phyloP scores from a whole-genome alignment of 805 yeast species.

The Wickerhamiella azyma region DNA sequence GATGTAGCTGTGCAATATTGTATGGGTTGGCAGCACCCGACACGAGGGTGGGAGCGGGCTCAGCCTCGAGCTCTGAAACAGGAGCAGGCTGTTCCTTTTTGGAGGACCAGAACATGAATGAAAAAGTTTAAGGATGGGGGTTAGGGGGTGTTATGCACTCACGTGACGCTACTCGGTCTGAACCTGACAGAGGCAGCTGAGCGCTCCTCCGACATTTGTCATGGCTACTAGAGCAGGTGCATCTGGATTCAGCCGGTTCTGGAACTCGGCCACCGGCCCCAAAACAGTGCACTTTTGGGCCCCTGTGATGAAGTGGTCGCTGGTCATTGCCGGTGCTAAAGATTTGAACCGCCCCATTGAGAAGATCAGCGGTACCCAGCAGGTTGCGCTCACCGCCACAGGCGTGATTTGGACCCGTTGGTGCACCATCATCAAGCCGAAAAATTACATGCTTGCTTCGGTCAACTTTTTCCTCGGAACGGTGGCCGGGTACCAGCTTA shows the following conservation, averaged over 20 bases:
- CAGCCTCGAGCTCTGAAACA: not conserved
- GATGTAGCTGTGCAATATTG: slow-evolving; percentile 44
- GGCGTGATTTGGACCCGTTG: slow-evolving; percentile 97
- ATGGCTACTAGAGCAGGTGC: slow-evolving; percentile 14
- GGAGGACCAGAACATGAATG: not conserved
- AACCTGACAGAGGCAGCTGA: too few species aligned
- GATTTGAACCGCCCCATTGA: slow-evolving; percentile 88
- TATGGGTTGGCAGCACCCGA: not conserved
- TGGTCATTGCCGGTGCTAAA: slow-evolving; percentile 81
- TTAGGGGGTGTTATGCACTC: too few species aligned
- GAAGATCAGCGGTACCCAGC: slow-evolving; percentile 78
- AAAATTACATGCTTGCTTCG: slow-evolving; percentile 73
- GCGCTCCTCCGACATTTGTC: too few species aligned
- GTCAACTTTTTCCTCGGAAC: slow-evolving; percentile 87
- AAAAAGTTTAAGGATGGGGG: not conserved
- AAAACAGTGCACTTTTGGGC: slow-evolving; percentile 97
- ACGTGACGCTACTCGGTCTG: too few species aligned
- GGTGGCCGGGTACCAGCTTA: slow-evolving; percentile 76
- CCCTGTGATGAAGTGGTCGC: slow-evolving; percentile 49
- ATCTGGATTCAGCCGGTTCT: slow-evolving; percentile 43
- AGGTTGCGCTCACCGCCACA: slow-evolving; percentile 72
- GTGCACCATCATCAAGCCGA: slow-evolving; percentile 87
- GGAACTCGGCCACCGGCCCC: slow-evolving; percentile 88
- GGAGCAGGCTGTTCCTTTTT: not conserved
- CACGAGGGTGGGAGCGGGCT: not conserved